Percentiles rank a stretch among this genome's conserved stretches.
phyloP scores from a whole-genome alignment of 257 asterid genomes.

The Solanum ossicruentum region DNA sequence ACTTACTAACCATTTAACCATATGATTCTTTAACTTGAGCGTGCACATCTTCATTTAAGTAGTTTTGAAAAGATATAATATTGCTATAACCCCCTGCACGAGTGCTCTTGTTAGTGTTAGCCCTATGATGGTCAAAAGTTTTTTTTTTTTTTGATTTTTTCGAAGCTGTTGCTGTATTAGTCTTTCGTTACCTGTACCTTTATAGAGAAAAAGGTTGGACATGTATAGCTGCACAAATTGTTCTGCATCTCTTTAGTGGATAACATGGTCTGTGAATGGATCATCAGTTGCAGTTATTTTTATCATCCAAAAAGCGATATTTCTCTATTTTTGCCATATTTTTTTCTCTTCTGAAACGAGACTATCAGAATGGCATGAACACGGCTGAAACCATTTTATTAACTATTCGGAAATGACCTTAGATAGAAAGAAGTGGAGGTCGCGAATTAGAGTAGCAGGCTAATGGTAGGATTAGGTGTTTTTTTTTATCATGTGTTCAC shows the following conservation, averaged over 20 bases:
- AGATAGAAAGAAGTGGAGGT: too few species aligned
- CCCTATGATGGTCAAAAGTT: not conserved
- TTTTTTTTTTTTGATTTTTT: too few species aligned
- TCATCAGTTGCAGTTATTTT: not conserved
- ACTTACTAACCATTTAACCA: not conserved
- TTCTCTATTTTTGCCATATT: not conserved
- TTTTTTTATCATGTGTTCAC: too few species aligned
- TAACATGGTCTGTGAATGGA: not conserved
- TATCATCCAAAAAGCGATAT: not conserved
- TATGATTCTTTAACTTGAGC: not conserved
- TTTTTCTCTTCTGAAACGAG: not conserved
- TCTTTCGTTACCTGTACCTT: not conserved
- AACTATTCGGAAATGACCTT: not conserved
- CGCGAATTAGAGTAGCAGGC: too few species aligned
- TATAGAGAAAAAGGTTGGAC: not conserved
- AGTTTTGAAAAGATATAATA: not conserved
- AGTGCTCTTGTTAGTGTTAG: not conserved
- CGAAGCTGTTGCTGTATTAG: not conserved
- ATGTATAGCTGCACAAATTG: not conserved
- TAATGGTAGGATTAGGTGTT: too few species aligned
- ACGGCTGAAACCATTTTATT: not conserved
- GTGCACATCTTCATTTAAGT: not conserved
- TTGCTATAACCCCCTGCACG: not conserved
- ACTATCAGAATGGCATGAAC: not conserved
- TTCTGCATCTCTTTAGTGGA: not conserved